phyloP scores from a whole-genome alignment of 192 early-diverging fungal species.

The Coemansia sp. region DNA sequence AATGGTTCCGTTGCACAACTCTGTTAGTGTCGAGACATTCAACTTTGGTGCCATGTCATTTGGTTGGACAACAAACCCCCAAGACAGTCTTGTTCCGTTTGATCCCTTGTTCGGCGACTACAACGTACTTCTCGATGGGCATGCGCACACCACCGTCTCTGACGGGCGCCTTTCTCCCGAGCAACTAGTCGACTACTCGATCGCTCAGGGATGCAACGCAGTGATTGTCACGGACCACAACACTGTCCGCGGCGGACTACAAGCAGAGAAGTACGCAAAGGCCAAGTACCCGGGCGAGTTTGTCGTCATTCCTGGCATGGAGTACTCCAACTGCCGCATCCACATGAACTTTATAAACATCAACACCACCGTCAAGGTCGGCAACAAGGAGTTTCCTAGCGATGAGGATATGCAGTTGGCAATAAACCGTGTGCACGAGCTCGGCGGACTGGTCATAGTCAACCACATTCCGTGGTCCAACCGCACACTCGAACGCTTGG shows the following conservation, averaged over 20 bases:
- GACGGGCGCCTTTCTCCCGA: slow-evolving; percentile 62
- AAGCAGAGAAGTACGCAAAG: slow-evolving; percentile 59
- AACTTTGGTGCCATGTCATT: slow-evolving; percentile 23
- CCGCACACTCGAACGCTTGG: slow-evolving; percentile 58
- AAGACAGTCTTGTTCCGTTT: slow-evolving; percentile 22
- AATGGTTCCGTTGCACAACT: slow-evolving; percentile 19
- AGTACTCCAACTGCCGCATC: slow-evolving; percentile 68
- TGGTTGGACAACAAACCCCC: slow-evolving; percentile 28
- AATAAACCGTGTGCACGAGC: slow-evolving; percentile 60
- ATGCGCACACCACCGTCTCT: slow-evolving; percentile 63
- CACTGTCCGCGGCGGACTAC: slow-evolving; percentile 61
- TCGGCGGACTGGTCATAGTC: slow-evolving; percentile 71
- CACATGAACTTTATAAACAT: slow-evolving; percentile 74
- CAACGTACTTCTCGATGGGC: slow-evolving; percentile 64
- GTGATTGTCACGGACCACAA: slow-evolving; percentile 73
- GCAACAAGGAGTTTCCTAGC: slow-evolving; percentile 56
- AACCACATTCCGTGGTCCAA: slow-evolving; percentile 82
- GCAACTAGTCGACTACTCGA: slow-evolving; percentile 64
- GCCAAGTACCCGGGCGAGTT: slow-evolving; percentile 56
- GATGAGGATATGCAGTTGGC: slow-evolving; percentile 61
- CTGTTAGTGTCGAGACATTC: slow-evolving; percentile 12
- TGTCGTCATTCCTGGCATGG: slow-evolving; percentile 67
- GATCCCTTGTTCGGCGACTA: slow-evolving; percentile 34
- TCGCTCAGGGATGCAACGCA: slow-evolving; percentile 71
- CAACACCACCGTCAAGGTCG: slow-evolving; percentile 55